Base-by-base conservation (phyloP, 1,284 basidiomycete species). In the Sanguinoderma infundibulare region DNA sequence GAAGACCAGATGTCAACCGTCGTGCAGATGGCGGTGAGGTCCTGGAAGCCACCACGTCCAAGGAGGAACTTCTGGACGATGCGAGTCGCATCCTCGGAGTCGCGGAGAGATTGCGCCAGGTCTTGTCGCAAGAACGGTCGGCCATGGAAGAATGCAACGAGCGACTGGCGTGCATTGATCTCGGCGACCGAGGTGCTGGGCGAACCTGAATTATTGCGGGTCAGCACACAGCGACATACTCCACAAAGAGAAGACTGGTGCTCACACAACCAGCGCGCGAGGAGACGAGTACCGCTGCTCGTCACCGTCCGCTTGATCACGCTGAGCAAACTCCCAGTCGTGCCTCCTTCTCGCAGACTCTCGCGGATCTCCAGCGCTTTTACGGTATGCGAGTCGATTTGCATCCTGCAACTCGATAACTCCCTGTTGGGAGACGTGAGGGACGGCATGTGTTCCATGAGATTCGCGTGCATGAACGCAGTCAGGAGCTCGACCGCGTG, bases 371-470 rank as follows among this genome's bases (percentile, higher is more conserved):
- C 95, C 24, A 98, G 85, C 8, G 92, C 91, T 69, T 90, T 91
- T 69, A 97, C 87, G 1, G 96, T 97, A 72, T 96, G 90, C 2
- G 92, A 86, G 73, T 97, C 95, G 62, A 97, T 95, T 69, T 94
- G 91, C 92, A 96, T 95, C 32, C 87, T 82, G 26, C 80, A 76
- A n/a, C 79, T 74, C 2, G 73, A 69, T 9, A 74, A 79, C 72
- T 95, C 91, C 59, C 82, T 84, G 53, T 78, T 83, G 0, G 93
- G 92, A 15, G 77, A 73, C 32, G 81, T 76, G 20, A 94, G 79
- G 15, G 70, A 69, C 4, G 94, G 93, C 88, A 93, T 94, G 66
- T 88, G 82, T 55, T 95, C 94, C 68, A 95, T 76, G 10, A 97
- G 81, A 63, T 92, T 89, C 44, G 79, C 81, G 66, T 82, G 82